Base-by-base conservation (phyloP, 345 rosid species). In the Conringia planisiliqua region DNA sequence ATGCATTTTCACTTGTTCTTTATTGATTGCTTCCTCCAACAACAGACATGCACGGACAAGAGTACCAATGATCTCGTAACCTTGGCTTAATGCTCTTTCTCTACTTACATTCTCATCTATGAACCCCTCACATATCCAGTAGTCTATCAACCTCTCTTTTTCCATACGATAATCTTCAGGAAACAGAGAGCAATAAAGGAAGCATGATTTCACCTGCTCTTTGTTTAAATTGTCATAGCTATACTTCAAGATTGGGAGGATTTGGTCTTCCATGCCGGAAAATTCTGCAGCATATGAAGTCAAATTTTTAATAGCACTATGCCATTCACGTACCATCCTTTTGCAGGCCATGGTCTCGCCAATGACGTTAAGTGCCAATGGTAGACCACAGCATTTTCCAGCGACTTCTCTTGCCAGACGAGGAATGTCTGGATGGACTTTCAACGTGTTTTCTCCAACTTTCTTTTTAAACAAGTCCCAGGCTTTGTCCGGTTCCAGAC, bases 61-160 rank as follows among this genome's bases (percentile, higher is more conserved):
- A 8, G 11, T 71, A 13, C 70, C 67, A 18, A 81, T 58, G 6
- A 84, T 77, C 1, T 29, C 27, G 8, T 78, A 26, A 4, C 84
- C 85, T 14, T 59, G 57, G 5, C 39, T 24, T 13, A 52, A 17
- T n/a, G 27, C 30, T 4, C 33, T 33, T 18, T 27, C 56, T 16
- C 7, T 27, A 10, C n/a, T 5, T 38, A 6, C 17, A 10, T 38
- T 20, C 12, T 14, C 66, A 24, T 40, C 54, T 26, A 42, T 42
- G 24, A 63, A 63, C 5, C 54, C 54, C 4, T 63, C 68, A 1
- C 68, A 14, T 42, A 42, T 27, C 68, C 68, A 63, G 6, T 43
- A 27, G 0, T 42, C 68, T n/a, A 63, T 10, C 54, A 26, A 63
- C 20, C 2, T 27, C 13, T 43, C 51, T 16, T 63, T 63, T 4